These are phyloP conservation scores for Colletotrichum sojae DNA, from an alignment of 2,329 filamentous ascomycete species.

Conservation along the genomic window DNA sequence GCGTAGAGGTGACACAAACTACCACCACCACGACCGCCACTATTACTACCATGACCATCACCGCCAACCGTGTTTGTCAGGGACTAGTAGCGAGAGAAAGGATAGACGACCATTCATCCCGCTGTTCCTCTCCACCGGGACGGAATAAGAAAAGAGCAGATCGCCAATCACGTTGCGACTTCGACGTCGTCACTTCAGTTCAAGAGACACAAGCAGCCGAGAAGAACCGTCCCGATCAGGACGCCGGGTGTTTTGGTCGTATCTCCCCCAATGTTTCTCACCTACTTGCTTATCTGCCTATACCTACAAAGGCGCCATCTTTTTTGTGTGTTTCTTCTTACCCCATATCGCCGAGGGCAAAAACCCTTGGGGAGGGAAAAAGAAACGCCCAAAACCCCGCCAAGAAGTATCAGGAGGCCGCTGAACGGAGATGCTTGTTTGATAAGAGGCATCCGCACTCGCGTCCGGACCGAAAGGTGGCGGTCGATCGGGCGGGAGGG, in stretches of 20 bases:
- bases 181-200: too few relatives aligned
- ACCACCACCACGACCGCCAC: background rate
- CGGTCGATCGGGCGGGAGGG: background rate
- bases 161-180: too few relatives aligned
- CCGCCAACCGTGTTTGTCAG: too few relatives aligned
- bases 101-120: constrained; percentile 1
- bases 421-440: background rate
- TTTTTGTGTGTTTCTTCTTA: too few relatives aligned
- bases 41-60: too few relatives aligned
- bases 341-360: too few relatives aligned
- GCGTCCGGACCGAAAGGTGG: constrained; percentile 16
- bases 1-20: constrained; percentile 8
- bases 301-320: too few relatives aligned
- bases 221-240: too few relatives aligned
- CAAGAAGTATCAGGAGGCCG: background rate
- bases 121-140: background rate
- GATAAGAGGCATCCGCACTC: background rate
- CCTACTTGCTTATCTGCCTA: too few relatives aligned
- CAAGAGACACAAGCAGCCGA: too few relatives aligned
- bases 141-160: background rate
- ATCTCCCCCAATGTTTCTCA: too few relatives aligned
- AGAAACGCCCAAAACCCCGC: background rate
- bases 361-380: background rate
- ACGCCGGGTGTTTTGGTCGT: too few relatives aligned
- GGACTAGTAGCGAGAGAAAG: background rate